phyloP scores from a whole-genome alignment of 768 basidiomycete species.

The Suillus clintonianus region DNA sequence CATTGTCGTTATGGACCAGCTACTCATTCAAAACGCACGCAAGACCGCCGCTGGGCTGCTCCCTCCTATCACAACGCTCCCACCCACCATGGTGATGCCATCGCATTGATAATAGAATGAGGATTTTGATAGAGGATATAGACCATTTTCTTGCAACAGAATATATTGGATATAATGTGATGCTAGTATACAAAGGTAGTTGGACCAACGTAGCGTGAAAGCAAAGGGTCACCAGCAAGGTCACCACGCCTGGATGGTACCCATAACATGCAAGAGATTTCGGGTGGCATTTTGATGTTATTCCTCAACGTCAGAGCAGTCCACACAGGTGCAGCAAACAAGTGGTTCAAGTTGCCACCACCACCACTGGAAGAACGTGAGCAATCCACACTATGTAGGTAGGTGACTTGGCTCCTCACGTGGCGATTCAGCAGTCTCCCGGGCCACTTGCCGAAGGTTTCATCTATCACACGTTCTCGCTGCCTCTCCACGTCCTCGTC shows the following conservation, averaged over 20 bases:
- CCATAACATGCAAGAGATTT: not conserved
- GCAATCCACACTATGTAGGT: not conserved
- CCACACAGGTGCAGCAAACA: conserved; percentile 59
- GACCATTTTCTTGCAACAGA: conserved; percentile 2
- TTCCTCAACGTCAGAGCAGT: conserved; percentile 54
- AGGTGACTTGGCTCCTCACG: conserved; percentile 42
- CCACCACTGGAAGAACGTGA: conserved; percentile 68
- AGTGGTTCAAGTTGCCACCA: conserved; percentile 73
- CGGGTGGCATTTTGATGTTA: conserved; percentile 8
- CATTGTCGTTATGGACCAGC: conserved; percentile 91
- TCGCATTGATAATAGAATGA: conserved; percentile 25
- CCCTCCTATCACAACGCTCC: conserved; percentile 86
- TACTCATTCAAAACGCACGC: conserved; percentile 88
- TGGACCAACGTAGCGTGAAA: conserved; percentile 15
- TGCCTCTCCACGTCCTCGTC: conserved; percentile 35
- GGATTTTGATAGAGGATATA: not conserved
- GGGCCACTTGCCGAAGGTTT: conserved; percentile 69
- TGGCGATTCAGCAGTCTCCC: conserved; percentile 65
- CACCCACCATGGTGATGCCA: conserved; percentile 87
- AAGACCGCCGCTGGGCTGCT: conserved; percentile 71
- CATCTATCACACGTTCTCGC: conserved; percentile 48
- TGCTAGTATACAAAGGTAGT: conserved; percentile 2
- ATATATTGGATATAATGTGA: conserved; percentile 1
- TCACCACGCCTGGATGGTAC: not conserved
- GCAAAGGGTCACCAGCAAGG: conserved; percentile 1